Conservation (phyloP, 495 filamentous ascomycete genomes). For the Neurospora sp. region DNA sequence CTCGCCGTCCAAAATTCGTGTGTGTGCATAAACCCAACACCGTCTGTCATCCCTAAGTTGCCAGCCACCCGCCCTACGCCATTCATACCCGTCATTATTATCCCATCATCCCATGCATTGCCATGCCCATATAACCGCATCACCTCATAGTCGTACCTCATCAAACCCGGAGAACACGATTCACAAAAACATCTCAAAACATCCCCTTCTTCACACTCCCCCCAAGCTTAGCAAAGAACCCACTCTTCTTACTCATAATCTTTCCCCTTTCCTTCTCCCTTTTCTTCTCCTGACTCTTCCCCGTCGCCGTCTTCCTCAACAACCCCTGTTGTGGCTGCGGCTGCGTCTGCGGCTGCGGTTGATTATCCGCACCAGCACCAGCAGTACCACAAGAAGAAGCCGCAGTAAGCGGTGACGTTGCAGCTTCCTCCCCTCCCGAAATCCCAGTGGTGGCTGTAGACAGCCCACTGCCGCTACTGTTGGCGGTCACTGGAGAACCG, state of each 20-base stretch:
- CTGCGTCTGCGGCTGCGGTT: slow-evolving; percentile 11
- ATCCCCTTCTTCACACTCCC: slow-evolving; percentile 3
- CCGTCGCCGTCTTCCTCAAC: not conserved
- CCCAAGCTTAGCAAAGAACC: slow-evolving; percentile 16
- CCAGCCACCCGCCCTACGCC: not conserved
- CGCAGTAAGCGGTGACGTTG: not conserved
- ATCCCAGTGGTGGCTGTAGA: not conserved
- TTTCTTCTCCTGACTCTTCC: not conserved
- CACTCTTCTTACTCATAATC: not conserved
- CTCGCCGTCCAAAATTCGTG: not conserved
- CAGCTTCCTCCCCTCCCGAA: not conserved
- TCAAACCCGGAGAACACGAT: not conserved
- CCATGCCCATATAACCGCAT: not conserved
- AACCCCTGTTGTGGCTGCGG: slow-evolving; percentile 15
- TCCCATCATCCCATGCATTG: not conserved
- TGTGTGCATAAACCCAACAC: not conserved
- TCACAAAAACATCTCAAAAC: not conserved
- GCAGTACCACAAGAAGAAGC: not conserved
- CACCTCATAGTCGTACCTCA: not conserved
- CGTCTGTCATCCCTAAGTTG: not conserved
- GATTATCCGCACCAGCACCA: not conserved
- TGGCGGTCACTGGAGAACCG: not conserved
- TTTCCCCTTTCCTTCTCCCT: not conserved
- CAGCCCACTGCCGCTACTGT: not conserved
- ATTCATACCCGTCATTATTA: not conserved